A percentile compares a stretch with the other conserved stretches of the same genome.
Conservation (phyloP, 371 early-diverging fungal species). For the Mortierella sp. region DNA sequence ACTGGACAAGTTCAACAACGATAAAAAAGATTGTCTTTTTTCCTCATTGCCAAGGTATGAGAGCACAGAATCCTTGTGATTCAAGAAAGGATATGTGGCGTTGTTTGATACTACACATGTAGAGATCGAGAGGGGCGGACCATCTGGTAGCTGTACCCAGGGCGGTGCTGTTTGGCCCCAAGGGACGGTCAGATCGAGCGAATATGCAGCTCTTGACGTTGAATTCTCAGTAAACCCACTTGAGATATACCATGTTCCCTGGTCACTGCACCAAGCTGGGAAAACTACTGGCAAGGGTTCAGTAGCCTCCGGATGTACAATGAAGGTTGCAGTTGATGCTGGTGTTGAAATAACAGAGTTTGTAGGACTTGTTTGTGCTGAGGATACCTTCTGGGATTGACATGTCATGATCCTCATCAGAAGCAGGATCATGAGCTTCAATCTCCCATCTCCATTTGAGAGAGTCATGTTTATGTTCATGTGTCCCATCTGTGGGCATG, state of each 20-base stretch:
- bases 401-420: neutral
- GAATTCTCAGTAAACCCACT: constrained; percentile 8
- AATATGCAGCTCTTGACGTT: neutral
- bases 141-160: constrained; percentile 18
- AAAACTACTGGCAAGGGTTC: constrained; percentile 8
- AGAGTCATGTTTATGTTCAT: neutral
- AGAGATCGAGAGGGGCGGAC: constrained; percentile 6
- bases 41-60: constrained; percentile 21
- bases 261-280: constrained; percentile 17
- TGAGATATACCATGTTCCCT: constrained; percentile 35
- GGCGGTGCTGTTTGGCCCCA: constrained; percentile 19
- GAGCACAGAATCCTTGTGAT: constrained; percentile 8
- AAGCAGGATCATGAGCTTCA: neutral
- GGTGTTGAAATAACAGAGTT: neutral
- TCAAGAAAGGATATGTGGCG: neutral
- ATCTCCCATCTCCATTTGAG: neutral
- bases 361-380: neutral
- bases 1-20: constrained; percentile 16
- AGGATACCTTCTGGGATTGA: neutral
- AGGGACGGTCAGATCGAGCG: constrained; percentile 26
- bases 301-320: neutral
- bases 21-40: constrained; percentile 6
- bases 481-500: neutral
- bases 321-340: neutral
- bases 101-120: constrained; percentile 17